Base-by-base conservation (phyloP, 768 basidiomycete species). In the Clavulina sp. region DNA sequence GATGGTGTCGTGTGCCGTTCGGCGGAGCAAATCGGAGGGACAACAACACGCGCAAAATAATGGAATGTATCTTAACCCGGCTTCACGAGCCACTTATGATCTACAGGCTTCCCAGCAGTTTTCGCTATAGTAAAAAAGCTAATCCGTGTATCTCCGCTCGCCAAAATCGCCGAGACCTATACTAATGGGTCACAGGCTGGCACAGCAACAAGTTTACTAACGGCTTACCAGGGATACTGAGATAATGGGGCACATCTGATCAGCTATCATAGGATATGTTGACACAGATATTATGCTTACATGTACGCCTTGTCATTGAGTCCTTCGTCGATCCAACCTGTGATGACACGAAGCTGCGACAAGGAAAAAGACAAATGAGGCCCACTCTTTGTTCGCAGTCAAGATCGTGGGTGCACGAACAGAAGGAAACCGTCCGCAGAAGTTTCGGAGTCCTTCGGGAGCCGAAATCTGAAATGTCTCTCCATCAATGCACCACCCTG, bases 121-220 rank as follows among this genome's bases (percentile, higher is more conserved):
- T 23, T 49, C 28, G 13, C 48, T 49, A 30, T 49, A 13, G 24
- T 7, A 18, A 34, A 28, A 49, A 26, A 21, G 49, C 7, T 31
- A 16, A 23, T 24, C 2, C 24, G 48, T 54, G 26, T 59, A 81
- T 84, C 86, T 80, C 62, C 86, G 69, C 63, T 93, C 91, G 49
- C 91, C 91, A 63, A 96, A 96, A 63, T 96, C 91, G n/a, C 91
- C 91, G n/a, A 96, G 70, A 28, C 91, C 89, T 5, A 88, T 89
- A 51, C 91, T 78, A 58, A 92, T 92, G 61, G 83, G 49, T 19
- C 28, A 33, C n/a, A n/a, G n/a, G n/a, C n/a, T n/a, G n/a, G n/a
- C n/a, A n/a, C n/a, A n/a, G n/a, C n/a, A n/a, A n/a, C n/a, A n/a
- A n/a, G n/a, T n/a, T n/a, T n/a, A n/a, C n/a, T n/a, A n/a, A n/a